A percentile compares a stretch with the other conserved stretches of the same genome.
phyloP scores from a whole-genome alignment of 495 filamentous ascomycete genomes.

The Penicillium cosmopolitanum region DNA sequence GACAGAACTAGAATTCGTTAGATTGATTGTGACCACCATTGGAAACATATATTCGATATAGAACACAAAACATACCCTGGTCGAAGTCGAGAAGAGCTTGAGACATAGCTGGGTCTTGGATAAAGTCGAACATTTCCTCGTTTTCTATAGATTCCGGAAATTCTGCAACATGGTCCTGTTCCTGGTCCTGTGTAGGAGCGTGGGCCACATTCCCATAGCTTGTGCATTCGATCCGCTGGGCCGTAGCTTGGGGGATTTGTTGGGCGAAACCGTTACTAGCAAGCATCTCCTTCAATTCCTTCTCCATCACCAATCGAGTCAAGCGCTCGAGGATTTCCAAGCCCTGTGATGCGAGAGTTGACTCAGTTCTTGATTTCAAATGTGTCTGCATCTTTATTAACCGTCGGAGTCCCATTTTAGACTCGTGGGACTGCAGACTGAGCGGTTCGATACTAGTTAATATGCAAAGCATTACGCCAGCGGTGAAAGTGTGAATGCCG shows the following conservation, averaged over 20 bases:
- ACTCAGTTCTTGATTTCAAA: slow-evolving; percentile 21
- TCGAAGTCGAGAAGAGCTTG: slow-evolving; percentile 18
- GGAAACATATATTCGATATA: neutral
- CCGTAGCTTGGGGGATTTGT: neutral
- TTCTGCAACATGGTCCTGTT: neutral
- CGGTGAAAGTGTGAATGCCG: slow-evolving; percentile 37
- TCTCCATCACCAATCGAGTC: slow-evolving; percentile 33
- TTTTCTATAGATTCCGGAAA: neutral
- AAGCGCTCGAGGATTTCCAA: slow-evolving; percentile 32
- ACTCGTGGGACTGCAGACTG: slow-evolving; percentile 15
- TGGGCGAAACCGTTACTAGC: neutral
- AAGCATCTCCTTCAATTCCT: slow-evolving; percentile 33
- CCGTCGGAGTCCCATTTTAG: slow-evolving; percentile 26
- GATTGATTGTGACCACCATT: neutral
- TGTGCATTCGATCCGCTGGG: neutral
- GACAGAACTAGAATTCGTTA: slow-evolving; percentile 7
- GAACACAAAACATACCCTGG: slow-evolving; percentile 7
- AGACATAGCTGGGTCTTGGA: slow-evolving; percentile 16
- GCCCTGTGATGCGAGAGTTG: slow-evolving; percentile 27
- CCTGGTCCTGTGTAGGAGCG: neutral
- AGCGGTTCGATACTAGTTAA: slow-evolving; percentile 33
- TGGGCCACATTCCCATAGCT: neutral
- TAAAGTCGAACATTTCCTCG: slow-evolving; percentile 8
- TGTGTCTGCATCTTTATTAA: slow-evolving; percentile 28
- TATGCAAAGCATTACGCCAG: slow-evolving; percentile 30